Evolutionary conservation across 1,139 yeast genomes (phyloP).

Genomic region (Saccharomyces hybrid): DNA sequence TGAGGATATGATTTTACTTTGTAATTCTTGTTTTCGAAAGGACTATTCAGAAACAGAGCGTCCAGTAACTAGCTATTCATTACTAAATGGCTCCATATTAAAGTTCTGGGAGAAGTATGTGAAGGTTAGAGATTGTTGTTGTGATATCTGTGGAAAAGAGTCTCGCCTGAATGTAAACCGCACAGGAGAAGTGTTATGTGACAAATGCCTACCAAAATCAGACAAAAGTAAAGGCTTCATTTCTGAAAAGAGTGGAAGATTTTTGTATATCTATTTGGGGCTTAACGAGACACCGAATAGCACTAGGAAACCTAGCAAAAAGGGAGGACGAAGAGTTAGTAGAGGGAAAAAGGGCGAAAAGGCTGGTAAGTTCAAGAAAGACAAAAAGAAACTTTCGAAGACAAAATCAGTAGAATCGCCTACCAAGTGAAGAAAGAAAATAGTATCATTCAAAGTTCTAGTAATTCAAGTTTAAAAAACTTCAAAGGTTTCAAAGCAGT

Average conservation of each 20-base stretch:
- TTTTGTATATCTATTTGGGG: conserved; percentile 43
- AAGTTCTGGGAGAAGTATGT: conserved; percentile 42
- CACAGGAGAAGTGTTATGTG: conserved; percentile 36
- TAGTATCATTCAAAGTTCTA: conserved; percentile 25
- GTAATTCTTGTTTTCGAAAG: conserved; percentile 41
- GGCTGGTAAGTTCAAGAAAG: conserved; percentile 13
- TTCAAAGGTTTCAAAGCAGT: conserved; percentile 30
- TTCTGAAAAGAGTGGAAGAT: conserved; percentile 43
- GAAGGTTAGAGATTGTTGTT: conserved; percentile 45
- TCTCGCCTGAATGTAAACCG: conserved; percentile 38
- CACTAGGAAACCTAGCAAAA: conserved; percentile 7
- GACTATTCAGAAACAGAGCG: conserved; percentile 33
- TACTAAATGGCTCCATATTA: conserved; percentile 50
- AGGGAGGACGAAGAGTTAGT: conserved; percentile 7
- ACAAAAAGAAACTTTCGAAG: conserved; percentile 15
- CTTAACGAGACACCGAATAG: conserved; percentile 36
- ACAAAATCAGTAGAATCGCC: conserved; percentile 22
- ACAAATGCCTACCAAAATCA: conserved; percentile 35
- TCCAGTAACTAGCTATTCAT: conserved; percentile 45
- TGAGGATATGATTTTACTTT: conserved; percentile 46
- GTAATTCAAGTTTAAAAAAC: conserved; percentile 25
- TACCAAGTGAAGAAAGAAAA: conserved; percentile 23
- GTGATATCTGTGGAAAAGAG: conserved; percentile 41
- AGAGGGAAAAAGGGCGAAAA: conserved; percentile 15
- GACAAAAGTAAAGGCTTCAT: conserved; percentile 28